phyloP scores from a whole-genome alignment of 768 basidiomycete genomes.

The Serendipita sp. region DNA sequence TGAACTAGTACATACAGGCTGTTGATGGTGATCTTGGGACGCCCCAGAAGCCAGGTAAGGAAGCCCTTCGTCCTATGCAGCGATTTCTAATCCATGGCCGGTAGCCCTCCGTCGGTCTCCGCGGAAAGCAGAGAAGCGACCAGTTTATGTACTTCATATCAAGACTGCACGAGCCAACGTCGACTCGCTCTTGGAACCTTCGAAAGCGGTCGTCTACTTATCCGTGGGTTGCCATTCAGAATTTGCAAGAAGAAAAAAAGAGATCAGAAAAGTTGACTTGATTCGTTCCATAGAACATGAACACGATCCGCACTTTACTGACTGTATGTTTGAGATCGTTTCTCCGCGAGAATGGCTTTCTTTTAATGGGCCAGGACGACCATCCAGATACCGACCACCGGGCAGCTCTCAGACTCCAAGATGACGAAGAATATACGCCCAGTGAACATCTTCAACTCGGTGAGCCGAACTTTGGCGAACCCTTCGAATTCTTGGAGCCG shows the following conservation, averaged over 20 bases:
- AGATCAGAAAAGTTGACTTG: conserved; percentile 7
- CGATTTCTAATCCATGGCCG: conserved; percentile 4
- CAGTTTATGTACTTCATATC: conserved; percentile 73
- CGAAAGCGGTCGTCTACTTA: conserved; percentile 51
- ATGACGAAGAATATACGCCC: no score
- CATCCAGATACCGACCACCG: conserved; percentile 36
- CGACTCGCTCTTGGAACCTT: conserved; percentile 70
- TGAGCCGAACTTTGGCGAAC: no score
- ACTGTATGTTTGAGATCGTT: conserved; percentile 10
- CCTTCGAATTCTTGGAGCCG: no score
- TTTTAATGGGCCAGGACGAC: conserved; percentile 50
- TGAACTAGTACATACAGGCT: conserved; percentile 31
- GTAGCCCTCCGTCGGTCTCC: conserved; percentile 55
- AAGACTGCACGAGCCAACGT: conserved; percentile 46
- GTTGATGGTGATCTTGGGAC: conserved; percentile 45
- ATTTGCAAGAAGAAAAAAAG: conserved; percentile 15
- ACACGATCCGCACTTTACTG: conserved; percentile 7
- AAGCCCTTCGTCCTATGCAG: background rate
- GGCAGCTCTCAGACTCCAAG: no score
- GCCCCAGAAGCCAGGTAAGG: conserved; percentile 30
- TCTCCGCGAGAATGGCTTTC: conserved; percentile 11
- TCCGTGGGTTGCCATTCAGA: conserved; percentile 31
- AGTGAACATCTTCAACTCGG: no score
- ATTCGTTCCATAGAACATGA: conserved; percentile 7
- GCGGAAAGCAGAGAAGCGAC: conserved; percentile 59